Conservation (phyloP, 1,284 basidiomycete species). For the Polyporus tsugae region DNA sequence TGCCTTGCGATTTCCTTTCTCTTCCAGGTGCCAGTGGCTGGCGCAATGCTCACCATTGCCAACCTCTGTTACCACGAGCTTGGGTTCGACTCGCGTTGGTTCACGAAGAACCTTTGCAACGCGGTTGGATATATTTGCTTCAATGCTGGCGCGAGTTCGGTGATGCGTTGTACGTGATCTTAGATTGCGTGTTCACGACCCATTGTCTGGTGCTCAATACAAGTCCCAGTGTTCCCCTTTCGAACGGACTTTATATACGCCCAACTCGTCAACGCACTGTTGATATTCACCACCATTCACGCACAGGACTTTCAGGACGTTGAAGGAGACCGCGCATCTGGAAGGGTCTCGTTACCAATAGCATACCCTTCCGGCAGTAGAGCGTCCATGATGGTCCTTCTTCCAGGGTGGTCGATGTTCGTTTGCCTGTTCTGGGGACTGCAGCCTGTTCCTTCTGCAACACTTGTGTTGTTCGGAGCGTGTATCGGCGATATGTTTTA, state of each 20-base stretch:
- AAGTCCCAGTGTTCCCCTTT: neutral
- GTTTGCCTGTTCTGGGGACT: too few relatives aligned
- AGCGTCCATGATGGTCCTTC: too few relatives aligned
- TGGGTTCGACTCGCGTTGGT: neutral
- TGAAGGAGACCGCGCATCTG: neutral
- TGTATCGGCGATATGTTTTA: too few relatives aligned
- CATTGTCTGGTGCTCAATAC: too few relatives aligned
- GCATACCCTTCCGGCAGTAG: neutral
- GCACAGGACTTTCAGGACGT: slow-evolving; percentile 1
- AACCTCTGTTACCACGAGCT: neutral
- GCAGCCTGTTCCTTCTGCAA: too few relatives aligned
- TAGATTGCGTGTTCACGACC: too few relatives aligned
- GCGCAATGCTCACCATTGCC: neutral
- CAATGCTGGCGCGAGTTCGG: neutral
- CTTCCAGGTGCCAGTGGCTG: neutral
- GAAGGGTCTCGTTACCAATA: neutral
- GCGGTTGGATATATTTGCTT: neutral
- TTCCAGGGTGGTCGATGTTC: too few relatives aligned
- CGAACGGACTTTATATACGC: neutral
- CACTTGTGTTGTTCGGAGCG: too few relatives aligned
- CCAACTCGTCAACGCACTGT: neutral
- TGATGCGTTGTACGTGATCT: neutral
- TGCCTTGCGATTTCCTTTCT: neutral
- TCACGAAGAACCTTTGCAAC: neutral
- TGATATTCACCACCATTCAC: neutral